Percentiles rank a stretch among this genome's conserved stretches.
phyloP scores from a whole-genome alignment of 1,284 basidiomycete genomes.

The Ustilago lituana region DNA sequence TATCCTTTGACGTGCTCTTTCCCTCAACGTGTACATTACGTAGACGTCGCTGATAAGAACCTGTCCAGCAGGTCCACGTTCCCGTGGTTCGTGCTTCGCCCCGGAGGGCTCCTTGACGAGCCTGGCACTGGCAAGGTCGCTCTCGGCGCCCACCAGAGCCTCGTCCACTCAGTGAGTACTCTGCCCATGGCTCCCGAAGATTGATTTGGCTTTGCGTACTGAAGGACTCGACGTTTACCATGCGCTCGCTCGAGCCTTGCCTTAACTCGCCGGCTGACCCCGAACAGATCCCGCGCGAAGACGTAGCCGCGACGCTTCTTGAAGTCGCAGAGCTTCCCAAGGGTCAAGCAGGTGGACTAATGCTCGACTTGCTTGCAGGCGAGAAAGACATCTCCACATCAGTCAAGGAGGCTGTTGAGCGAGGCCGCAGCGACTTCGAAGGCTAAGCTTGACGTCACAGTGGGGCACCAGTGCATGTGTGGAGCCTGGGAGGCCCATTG shows the following conservation, averaged over 20 bases:
- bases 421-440: slow-evolving; percentile 70
- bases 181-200: no score
- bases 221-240: no score
- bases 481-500: neutral
- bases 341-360: slow-evolving; percentile 72
- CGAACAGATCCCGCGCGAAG: slow-evolving; percentile 70
- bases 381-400: slow-evolving; percentile 71
- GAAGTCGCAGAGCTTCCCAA: slow-evolving; percentile 72
- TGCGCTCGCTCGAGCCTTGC: no score
- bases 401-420: slow-evolving; percentile 71
- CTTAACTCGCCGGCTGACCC: no score
- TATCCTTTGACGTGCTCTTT: no score
- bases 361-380: slow-evolving; percentile 75
- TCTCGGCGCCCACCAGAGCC: slow-evolving; percentile 39
- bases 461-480: neutral
- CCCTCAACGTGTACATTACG: slow-evolving; percentile 52
- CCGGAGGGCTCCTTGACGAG: slow-evolving; percentile 73
- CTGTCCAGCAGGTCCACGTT: slow-evolving; percentile 73
- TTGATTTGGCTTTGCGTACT: no score
- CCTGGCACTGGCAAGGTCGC: slow-evolving; percentile 54
- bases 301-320: slow-evolving; percentile 74
- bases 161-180: slow-evolving; percentile 28
- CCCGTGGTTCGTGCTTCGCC: slow-evolving; percentile 78
- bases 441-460: slow-evolving; percentile 30
- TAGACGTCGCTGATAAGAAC: slow-evolving; percentile 76